Evolutionary conservation across 2,329 filamentous ascomycete species (phyloP), one percentile per base, ranked within the genome.

Genomic region (Diplodia intermedia): DNA sequence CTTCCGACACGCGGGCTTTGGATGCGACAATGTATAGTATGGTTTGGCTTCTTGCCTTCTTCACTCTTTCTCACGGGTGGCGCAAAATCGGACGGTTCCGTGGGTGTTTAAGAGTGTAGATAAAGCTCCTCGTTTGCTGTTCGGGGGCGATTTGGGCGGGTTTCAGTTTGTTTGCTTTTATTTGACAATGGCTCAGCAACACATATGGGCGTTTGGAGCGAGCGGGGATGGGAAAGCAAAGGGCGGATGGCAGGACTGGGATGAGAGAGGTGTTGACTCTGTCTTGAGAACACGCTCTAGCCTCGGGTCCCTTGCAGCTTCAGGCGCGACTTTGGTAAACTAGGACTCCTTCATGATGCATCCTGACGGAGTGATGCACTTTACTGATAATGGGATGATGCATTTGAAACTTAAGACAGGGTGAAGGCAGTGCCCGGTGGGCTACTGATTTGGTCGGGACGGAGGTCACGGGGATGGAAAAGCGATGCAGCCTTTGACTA

Each of bases 181-280:
- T 52, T 43, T 61, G 5, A 18, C 26, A 9, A 18, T 61, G 8
- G n/a, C 53, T 54, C 43, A 40, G 50, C 62, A 65, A 53, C 62
- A 67, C 66, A 67, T 31, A 67, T 14, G 56, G 66, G 66, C 67
- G 57, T 68, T 65, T 56, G 60, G 67, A 38, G 57, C 67, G 38
- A 47, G 40, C 43, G 43, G 15, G 29, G 67, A 36, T 5, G 33
- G 49, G 52, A 29, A 43, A 40, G 62, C 20, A 40, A 47, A 20
- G 18, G 43, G 47, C 20, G 47, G 62, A 23, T 36, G 50, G 36
- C 9, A 33, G 62, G 62, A 14, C 31, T 15, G 36, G 62, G 47
- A 65, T 38, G 4, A 33, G 40, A 55, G 40, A 55, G 36, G 33
- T 65, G 23, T 43, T 47, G 33, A n/a, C 50, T 43, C 49, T 53